These are phyloP conservation scores for Bacterosira constricta DNA, from an alignment of 108 stramenopile genomes.

Conservation along the genomic window DNA sequence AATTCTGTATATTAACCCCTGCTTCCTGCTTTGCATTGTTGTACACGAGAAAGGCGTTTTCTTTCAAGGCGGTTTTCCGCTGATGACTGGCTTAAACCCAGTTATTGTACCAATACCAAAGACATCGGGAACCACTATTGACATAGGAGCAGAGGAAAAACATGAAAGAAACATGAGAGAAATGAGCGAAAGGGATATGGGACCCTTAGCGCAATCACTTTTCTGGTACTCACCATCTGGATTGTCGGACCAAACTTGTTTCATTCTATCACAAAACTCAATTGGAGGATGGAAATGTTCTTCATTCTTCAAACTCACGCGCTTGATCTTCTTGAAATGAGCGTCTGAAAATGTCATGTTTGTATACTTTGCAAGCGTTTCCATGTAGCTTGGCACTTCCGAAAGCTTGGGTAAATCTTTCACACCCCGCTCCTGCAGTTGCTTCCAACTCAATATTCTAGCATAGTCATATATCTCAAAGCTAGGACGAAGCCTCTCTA, in stretches of 20 bases:
- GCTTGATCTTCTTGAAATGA: slow-evolving; percentile 21
- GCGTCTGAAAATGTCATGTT: neutral
- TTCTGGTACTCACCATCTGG: slow-evolving; percentile 21
- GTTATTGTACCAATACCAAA: slow-evolving; percentile 42
- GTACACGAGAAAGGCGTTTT: no score
- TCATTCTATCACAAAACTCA: slow-evolving; percentile 49
- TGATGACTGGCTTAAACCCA: neutral
- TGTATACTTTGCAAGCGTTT: slow-evolving; percentile 24
- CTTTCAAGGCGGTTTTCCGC: no score
- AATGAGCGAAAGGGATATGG: no score
- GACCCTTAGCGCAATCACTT: neutral
- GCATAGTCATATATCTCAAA: slow-evolving; percentile 55
- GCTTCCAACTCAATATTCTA: slow-evolving; percentile 37
- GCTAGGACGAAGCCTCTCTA: slow-evolving; percentile 40
- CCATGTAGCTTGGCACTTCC: slow-evolving; percentile 33
- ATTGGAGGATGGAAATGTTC: slow-evolving; percentile 34
- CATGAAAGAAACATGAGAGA: neutral
- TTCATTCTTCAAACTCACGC: slow-evolving; percentile 33
- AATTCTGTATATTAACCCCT: no score
- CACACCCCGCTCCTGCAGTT: slow-evolving; percentile 27
- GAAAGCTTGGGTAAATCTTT: slow-evolving; percentile 30
- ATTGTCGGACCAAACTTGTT: slow-evolving; percentile 32
- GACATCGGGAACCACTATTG: slow-evolving; percentile 25
- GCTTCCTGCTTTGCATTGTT: no score
- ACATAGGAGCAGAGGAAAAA: no score